Evolutionary conservation across 177 flowering plant genomes (phyloP), one percentile per base, ranked within the genome.

Genomic region (Telopea speciosissima): DNA sequence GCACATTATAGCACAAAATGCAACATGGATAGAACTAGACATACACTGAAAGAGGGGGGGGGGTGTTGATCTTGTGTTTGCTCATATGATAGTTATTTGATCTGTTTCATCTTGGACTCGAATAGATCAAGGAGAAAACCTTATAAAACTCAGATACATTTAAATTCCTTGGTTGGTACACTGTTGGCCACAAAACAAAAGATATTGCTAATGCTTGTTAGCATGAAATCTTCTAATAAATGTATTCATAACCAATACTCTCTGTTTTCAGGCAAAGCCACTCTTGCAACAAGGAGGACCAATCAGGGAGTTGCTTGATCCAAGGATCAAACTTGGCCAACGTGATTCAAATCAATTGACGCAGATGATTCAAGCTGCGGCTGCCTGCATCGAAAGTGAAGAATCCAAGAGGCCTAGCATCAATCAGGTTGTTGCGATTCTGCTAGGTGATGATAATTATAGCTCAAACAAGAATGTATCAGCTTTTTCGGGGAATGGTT

Each of bases 191-290:
- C 22, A 58, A 58, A n/a, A 19, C 22, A n/a, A 9, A 58, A 58
- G 9, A 19, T 56, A 56, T 56, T 17, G 21, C 28, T 9, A 58
- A 54, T 68, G 44, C 70, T 58, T 13, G 5, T 1, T 58, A 58
- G 19, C 8, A 3, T 12, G 54, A 12, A 49, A 16, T 49, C 14
- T 13, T 49, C 19, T 49, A 21, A 17, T 58, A 1, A 58, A 21
- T 19, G 61, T 10, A 13, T 14, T 31, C n/a, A 9, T 4, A 66
- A 60, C 22, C n/a, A 25, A 72, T 3, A 24, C 69, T 58, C 19
- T 72, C 65, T 28, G 68, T 65, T 72, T 79, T 72, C 86, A 93
- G 98, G 98, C 94, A 63, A 91, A 86, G 79, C 90, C 97, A 45
- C 83, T 90, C 12, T 68, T 93, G 74, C 84, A 85, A 73, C 78